Evolutionary conservation across 2,329 filamentous ascomycete species (phyloP), one percentile per base, ranked within the genome.

Genomic region (Coleophoma crateriformis): DNA sequence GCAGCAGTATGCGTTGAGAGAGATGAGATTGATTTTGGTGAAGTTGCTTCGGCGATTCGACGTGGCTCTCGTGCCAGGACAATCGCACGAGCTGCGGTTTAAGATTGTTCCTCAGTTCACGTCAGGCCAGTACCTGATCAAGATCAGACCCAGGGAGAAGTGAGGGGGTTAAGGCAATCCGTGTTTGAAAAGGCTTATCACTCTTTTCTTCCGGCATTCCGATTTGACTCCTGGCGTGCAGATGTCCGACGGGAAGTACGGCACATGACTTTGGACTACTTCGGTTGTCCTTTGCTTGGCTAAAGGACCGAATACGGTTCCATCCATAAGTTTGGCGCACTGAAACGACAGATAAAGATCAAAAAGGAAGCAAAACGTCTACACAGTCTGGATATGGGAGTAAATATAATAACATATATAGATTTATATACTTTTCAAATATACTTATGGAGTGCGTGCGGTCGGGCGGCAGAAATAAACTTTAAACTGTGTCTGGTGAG

Each of bases 1-100:
- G 2, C 63, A 65, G 45, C 60, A 60, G 34, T 59, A 64, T 11
- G 65, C 59, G 1, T 43, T 59, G 47, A 47, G 60, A 46, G 64
- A 67, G 35, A 46, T 67, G 39, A 32, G 57, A 5, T 44, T 58
- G 11, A 52, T 58, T 37, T 45, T 60, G 8, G 52, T 45, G 7
- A 60, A 49, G 0, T 20, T 60, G n/a, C 13, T 58, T 7, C 38
- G 45, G 3, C 49, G 50, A 12, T 58, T 55, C 41, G 56, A 58
- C 14, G 38, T 58, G 35, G 51, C 39, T 19, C n/a, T 60, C 3
- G 44, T 58, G 2, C 40, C 44, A 3, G 57, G 57, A 3, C 57
- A 59, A 45, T 53, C 45, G 7, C 54, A 58, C 41, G 51, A 58
- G 46, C 40, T 56, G 46, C 50, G 41, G 8, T 49, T 57, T 15